Percentiles rank a stretch among this genome's conserved stretches.
These are phyloP conservation scores for Candida ovalis DNA, from an alignment of 805 yeast genomes.

Conservation along the genomic window DNA sequence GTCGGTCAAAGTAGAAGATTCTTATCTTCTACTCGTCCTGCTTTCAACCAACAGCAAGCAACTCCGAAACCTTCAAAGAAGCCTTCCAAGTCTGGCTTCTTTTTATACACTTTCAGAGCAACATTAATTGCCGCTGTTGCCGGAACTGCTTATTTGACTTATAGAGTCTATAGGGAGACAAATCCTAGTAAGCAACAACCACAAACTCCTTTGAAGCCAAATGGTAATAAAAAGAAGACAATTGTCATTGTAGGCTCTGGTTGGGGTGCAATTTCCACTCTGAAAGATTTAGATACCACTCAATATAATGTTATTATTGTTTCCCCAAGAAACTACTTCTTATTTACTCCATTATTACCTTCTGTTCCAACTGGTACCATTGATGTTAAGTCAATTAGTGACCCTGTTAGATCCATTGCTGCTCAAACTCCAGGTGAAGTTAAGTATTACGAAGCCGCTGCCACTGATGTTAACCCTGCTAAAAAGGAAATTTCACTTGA, in stretches of 20 bases:
- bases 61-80: constrained; percentile 4
- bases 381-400: constrained; percentile 85
- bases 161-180: constrained; percentile 57
- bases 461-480: constrained; percentile 74
- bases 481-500: constrained; percentile 59
- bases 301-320: constrained; percentile 84
- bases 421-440: constrained; percentile 72
- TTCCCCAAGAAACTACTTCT: constrained; percentile 90
- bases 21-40: neutral
- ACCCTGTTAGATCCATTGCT: constrained; percentile 83
- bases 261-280: constrained; percentile 86
- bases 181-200: constrained; percentile 57
- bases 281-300: constrained; percentile 80
- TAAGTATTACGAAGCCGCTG: constrained; percentile 84
- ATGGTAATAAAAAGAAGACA: constrained; percentile 61
- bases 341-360: constrained; percentile 93
- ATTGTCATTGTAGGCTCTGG: constrained; percentile 82
- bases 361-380: constrained; percentile 92
- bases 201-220: constrained; percentile 42
- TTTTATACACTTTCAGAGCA: neutral
- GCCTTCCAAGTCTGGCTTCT: neutral
- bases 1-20: constrained; percentile 3
- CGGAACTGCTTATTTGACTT: constrained; percentile 55
- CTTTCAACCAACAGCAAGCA: neutral
- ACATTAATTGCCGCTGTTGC: constrained; percentile 26